Conservation (phyloP, 805 yeast genomes). For the Aciculoconidium aculeatum region DNA sequence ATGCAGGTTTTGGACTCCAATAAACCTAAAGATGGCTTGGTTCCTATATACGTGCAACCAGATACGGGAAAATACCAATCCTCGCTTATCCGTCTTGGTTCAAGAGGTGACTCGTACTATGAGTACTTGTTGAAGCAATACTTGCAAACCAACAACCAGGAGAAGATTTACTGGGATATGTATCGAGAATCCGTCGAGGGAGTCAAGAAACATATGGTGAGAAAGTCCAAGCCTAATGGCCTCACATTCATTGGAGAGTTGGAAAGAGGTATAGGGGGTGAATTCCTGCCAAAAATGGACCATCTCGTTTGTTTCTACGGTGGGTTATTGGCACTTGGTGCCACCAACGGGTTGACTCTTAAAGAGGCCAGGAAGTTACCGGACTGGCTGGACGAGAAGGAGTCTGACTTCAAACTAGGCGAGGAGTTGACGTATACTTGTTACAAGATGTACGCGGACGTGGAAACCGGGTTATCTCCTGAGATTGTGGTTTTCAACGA, state of each 20-base stretch:
- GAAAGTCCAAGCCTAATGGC: constrained; percentile 55
- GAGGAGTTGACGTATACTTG: constrained; percentile 75
- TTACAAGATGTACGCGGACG: constrained; percentile 73
- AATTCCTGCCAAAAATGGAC: constrained; percentile 73
- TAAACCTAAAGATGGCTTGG: constrained; percentile 67
- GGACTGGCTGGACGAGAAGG: constrained; percentile 54
- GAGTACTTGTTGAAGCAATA: constrained; percentile 85
- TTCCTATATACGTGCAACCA: constrained; percentile 75
- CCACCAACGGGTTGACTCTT: constrained; percentile 66
- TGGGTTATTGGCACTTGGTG: constrained; percentile 83
- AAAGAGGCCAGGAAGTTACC: constrained; percentile 48
- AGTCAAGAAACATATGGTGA: constrained; percentile 60
- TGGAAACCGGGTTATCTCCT: constrained; percentile 75
- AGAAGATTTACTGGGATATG: constrained; percentile 60
- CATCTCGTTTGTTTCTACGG: constrained; percentile 90
- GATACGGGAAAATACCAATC: constrained; percentile 68
- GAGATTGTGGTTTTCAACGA: constrained; percentile 83
- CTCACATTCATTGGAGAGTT: constrained; percentile 74
- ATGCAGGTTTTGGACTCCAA: constrained; percentile 65
- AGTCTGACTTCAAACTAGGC: constrained; percentile 62
- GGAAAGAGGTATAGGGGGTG: constrained; percentile 59
- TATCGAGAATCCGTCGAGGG: constrained; percentile 76
- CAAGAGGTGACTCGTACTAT: constrained; percentile 90
- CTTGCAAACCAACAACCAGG: constrained; percentile 63
- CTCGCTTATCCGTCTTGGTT: constrained; percentile 67